Evolutionary conservation across 139 green algal genomes (phyloP).

Genomic region (Astrephomene gubernaculifera): DNA sequence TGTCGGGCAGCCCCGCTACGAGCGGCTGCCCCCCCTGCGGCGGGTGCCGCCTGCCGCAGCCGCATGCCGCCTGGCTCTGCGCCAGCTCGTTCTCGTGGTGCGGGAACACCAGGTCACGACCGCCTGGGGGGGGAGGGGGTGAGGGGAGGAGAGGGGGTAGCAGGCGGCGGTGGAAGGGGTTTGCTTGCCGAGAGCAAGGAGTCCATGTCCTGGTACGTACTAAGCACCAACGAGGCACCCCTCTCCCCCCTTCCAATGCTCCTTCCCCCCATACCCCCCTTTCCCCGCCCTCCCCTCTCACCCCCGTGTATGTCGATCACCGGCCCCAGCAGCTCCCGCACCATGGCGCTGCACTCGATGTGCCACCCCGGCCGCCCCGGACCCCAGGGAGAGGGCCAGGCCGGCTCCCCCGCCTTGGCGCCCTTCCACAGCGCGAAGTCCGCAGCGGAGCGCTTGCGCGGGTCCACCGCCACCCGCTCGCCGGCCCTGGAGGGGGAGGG

Average conservation of each 20-base stretch:
- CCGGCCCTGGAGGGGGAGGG: constrained; percentile 70
- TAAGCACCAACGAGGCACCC: background rate
- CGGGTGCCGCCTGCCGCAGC: constrained; percentile 48
- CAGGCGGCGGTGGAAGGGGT: too few relatives aligned
- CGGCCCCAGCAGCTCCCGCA: constrained; percentile 76
- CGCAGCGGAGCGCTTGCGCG: constrained; percentile 85
- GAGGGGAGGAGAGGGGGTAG: background rate
- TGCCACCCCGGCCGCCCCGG: constrained; percentile 94
- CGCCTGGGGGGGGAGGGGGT: constrained; percentile 44
- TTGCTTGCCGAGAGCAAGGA: too few relatives aligned
- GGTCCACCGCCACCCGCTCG: constrained; percentile 90
- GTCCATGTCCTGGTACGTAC: too few relatives aligned
- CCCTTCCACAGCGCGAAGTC: constrained; percentile 99
- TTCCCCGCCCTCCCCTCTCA: constrained; percentile 15
- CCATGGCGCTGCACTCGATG: constrained; percentile 98
- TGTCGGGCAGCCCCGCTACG: too few relatives aligned
- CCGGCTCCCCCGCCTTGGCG: constrained; percentile 92
- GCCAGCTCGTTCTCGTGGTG: constrained; percentile 99
- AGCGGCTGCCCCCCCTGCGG: background rate
- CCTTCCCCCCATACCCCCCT: background rate
- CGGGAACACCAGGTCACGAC: constrained; percentile 89
- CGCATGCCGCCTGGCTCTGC: constrained; percentile 71
- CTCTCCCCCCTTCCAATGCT: too few relatives aligned
- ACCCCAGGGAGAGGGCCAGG: constrained; percentile 95
- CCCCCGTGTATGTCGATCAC: constrained; percentile 95